Evolutionary conservation across 2,329 filamentous ascomycete species (phyloP).

Genomic region (Aspergillus terreus): DNA sequence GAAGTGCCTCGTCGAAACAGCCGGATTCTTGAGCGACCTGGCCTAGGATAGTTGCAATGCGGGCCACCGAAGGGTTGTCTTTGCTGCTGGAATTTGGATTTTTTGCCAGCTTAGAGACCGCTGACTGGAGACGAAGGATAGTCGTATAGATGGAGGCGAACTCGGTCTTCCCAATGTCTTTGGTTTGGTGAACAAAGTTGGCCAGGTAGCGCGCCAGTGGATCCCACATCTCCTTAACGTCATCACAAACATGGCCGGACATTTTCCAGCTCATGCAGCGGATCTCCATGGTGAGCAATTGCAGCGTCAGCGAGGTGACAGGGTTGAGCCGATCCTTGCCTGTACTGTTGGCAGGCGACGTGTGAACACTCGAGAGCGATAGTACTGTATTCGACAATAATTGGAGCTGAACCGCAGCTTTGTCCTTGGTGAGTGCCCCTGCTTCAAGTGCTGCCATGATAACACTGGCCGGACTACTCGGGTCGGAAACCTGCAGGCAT

Average conservation of each 20-base stretch:
- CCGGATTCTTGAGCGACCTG: constrained; percentile 40
- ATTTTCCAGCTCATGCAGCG: constrained; percentile 41
- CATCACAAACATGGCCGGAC: constrained; percentile 39
- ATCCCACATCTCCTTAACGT: constrained; percentile 40
- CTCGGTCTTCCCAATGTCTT: constrained; percentile 31
- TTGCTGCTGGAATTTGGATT: constrained; percentile 14
- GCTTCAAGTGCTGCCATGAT: constrained; percentile 37
- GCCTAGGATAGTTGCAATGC: constrained; percentile 32
- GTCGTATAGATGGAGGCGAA: constrained; percentile 35
- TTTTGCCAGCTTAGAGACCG: constrained; percentile 26
- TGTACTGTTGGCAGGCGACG: constrained; percentile 12
- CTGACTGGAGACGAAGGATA: constrained; percentile 33
- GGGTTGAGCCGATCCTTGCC: constrained; percentile 25
- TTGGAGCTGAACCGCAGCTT: constrained; percentile 43
- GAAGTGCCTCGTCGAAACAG: constrained; percentile 37
- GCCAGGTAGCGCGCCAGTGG: constrained; percentile 41
- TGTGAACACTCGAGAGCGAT: constrained; percentile 26
- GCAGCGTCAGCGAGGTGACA: constrained; percentile 31
- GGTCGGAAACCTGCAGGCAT: constrained; percentile 30
- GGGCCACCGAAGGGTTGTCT: constrained; percentile 27
- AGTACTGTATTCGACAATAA: constrained; percentile 39
- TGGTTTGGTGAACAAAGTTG: constrained; percentile 31
- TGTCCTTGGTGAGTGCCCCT: constrained; percentile 33
- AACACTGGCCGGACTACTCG: constrained; percentile 37
- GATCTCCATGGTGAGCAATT: constrained; percentile 41